Evolutionary conservation across 768 basidiomycete genomes (phyloP).

Genomic region (Austroboletus festivus): DNA sequence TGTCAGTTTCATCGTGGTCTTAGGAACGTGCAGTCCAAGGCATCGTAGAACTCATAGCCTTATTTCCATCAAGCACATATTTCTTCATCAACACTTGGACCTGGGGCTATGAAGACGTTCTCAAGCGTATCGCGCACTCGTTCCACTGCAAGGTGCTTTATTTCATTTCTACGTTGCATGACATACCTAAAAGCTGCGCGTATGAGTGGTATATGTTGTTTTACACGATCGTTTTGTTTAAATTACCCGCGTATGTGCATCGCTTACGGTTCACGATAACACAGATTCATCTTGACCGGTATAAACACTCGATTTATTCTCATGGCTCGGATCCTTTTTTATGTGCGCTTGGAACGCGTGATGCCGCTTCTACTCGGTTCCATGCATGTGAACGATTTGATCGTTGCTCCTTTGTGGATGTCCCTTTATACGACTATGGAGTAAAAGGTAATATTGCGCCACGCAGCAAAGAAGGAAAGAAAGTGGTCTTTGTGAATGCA

Average conservation of each 20-base stretch:
- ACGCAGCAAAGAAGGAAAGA: conserved; percentile 45
- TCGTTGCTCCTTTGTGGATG: conserved; percentile 63
- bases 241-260: conserved; percentile 5
- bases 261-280: conserved; percentile 4
- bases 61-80: conserved; percentile 60
- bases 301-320: conserved; percentile 72
- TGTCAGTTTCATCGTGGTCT: too few relatives aligned
- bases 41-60: conserved; percentile 63
- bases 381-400: conserved; percentile 90
- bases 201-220: neutral
- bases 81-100: conserved; percentile 96
- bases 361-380: conserved; percentile 68
- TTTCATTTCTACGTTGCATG: neutral
- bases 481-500: conserved; percentile 83
- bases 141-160: conserved; percentile 59
- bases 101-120: conserved; percentile 92
- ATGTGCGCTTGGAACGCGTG: conserved; percentile 54
- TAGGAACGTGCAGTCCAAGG: conserved; percentile 67
- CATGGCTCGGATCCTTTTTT: conserved; percentile 59
- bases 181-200: neutral
- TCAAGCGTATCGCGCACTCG: conserved; percentile 66
- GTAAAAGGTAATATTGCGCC: conserved; percentile 12
- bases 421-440: conserved; percentile 27
- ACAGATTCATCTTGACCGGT: conserved; percentile 88
- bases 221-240: neutral